Evolutionary conservation across 139 green algal genomes (phyloP).

Genomic region (Coelastrella sp.): DNA sequence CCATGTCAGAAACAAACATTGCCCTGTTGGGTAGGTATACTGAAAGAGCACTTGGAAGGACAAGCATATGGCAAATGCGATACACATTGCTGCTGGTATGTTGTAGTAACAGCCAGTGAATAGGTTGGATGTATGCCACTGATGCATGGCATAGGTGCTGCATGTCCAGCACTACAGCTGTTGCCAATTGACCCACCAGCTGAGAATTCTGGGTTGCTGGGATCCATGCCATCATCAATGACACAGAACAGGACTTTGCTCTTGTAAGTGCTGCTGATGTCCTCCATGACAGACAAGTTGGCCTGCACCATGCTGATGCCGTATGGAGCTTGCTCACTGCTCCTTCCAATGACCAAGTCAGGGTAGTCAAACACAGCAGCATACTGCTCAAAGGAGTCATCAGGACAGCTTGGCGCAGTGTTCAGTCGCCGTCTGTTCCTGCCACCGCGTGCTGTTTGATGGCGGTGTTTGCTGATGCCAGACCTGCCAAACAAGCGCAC

Average conservation of each 20-base stretch:
- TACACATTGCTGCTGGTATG: no score
- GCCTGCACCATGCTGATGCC: conserved; percentile 24
- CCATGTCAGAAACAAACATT: neutral
- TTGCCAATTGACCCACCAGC: neutral
- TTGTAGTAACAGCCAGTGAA: no score
- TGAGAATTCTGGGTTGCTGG: neutral
- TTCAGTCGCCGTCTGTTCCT: no score
- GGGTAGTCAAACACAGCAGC: neutral
- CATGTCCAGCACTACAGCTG: no score
- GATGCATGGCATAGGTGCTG: no score
- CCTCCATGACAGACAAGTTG: neutral
- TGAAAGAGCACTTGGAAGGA: no score
- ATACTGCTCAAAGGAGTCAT: neutral
- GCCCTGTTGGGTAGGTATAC: neutral
- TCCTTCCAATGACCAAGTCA: conserved; percentile 15
- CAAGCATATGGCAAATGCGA: no score
- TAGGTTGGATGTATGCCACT: no score
- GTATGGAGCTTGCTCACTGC: neutral
- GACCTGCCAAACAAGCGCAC: neutral
- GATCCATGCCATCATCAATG: conserved; percentile 23
- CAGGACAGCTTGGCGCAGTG: neutral
- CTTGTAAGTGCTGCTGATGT: conserved; percentile 13
- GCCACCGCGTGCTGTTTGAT: no score
- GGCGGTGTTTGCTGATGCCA: neutral
- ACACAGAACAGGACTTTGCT: conserved; percentile 18